These are phyloP conservation scores for Globisporangium abappressorium DNA, from an alignment of 352 stramenopile genomes.

Conservation along the genomic window DNA sequence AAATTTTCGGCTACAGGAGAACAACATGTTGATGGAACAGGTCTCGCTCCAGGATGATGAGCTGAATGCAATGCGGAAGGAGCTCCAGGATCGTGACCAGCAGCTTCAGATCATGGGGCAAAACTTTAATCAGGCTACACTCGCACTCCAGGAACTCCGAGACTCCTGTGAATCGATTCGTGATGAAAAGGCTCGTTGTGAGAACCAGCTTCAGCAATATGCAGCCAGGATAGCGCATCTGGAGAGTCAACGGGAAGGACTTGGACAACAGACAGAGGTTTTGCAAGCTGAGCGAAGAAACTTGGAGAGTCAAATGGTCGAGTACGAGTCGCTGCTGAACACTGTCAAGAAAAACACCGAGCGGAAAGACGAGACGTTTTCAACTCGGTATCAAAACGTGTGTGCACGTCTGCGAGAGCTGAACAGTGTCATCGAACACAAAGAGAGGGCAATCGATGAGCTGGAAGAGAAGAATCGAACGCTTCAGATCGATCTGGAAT, in stretches of 20 bases:
- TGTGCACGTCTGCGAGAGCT: conserved; percentile 64
- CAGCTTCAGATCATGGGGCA: conserved; percentile 70
- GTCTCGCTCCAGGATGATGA: conserved; percentile 76
- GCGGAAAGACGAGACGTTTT: conserved; percentile 60
- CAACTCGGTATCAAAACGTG: conserved; percentile 66
- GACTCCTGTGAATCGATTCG: conserved; percentile 50
- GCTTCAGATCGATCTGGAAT: conserved; percentile 54
- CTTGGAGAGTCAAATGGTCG: conserved; percentile 44
- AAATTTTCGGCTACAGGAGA: conserved; percentile 40
- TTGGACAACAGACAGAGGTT: conserved; percentile 33
- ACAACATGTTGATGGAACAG: conserved; percentile 82
- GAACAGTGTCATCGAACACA: conserved; percentile 48
- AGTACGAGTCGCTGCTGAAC: conserved; percentile 60
- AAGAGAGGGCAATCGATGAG: conserved; percentile 50
- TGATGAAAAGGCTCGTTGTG: conserved; percentile 61
- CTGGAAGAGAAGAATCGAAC: conserved; percentile 39
- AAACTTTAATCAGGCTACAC: conserved; percentile 73
- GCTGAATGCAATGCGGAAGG: conserved; percentile 56
- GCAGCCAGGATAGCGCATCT: conserved; percentile 60
- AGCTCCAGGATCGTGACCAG: conserved; percentile 60
- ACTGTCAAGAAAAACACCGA: conserved; percentile 61
- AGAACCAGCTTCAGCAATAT: conserved; percentile 70
- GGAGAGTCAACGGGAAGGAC: conserved; percentile 50
- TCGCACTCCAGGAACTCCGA: conserved; percentile 62
- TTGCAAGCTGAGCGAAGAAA: conserved; percentile 29